Evolutionary conservation across 2,329 filamentous ascomycete species (phyloP), one percentile per base, ranked within the genome.

Genomic region (Leptosphaerulina australis): DNA sequence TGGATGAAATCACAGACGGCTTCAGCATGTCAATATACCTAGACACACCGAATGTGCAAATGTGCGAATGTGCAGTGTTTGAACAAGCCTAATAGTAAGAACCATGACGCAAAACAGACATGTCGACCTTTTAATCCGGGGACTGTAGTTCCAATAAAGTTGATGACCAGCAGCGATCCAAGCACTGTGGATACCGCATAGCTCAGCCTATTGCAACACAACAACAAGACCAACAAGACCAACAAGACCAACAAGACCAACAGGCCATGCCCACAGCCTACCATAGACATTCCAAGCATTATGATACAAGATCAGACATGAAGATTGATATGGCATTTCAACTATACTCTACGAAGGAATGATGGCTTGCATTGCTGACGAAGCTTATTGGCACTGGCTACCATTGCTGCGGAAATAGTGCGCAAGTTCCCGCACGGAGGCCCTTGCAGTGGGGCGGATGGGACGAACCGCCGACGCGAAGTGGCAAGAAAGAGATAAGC

Each of bases 391-490:
- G 48, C 41, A 15, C 48, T 41, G 48, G 48, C 41, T 45, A 51
- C 48, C 48, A 26, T 28, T 51, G 41, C 31, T 11, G 17, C 31
- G 48, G 48, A 36, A 41, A 43, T 17, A 30, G 40, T 24, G 47
- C 40, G 40, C 35, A 45, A 50, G 47, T 44, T 44, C 40, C 47
- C 40, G 47, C 29, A 18, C 7, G 21, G 17, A 30, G 11, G 46
- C 46, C 40, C 41, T 34, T 40, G 48, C 48, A 26, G 30, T 51
- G 48, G 35, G 48, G 39, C 48, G 41, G 45, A 51, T 51, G 48
- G 41, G 48, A 45, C 24, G 41, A 45, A 39, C 30, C 36, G 34
- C 25, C 20, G 41, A 40, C 29, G 36, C 41, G 22, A 40, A 36
- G 40, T 29, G 45, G 45, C 26, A 25, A 35, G 31, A 25, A 30